Base-by-base conservation (phyloP, 2,329 filamentous ascomycete genomes). In the Knufia petricola region DNA sequence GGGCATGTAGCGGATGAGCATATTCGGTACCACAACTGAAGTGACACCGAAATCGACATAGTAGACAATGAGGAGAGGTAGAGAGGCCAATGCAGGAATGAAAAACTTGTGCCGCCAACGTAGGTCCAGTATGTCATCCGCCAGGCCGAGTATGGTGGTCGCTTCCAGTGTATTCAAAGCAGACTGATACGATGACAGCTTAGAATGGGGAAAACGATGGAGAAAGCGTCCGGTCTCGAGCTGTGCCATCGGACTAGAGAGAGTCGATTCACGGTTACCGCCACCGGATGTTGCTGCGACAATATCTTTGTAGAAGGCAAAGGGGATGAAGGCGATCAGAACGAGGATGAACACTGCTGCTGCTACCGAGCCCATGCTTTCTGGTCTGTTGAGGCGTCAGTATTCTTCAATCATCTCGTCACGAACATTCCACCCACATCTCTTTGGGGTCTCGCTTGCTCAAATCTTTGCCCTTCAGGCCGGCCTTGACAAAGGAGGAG, bases 81-180 rank as follows among this genome's bases (percentile, higher is more conserved):
- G 87, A 40, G 87, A 84, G 50, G 89, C 89, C 59, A 98, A 85
- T 50, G 87, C 92, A 4, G 92, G 92, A 59, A 98, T 95, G 72
- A 95, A 85, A 69, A 95, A 88, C 72, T 98, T 98, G 76, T 98
- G 90, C 47, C 92, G 84, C 92, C 92, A 98, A 63, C 92, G 81
- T 62, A 98, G 95, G 66, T 98, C 92, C 68, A 98, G 95, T 45
- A 95, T 78, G 68, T 98, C 92, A 68, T 98, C 92, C 56, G 87
- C 86, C 52, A 98, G 83, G 48, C 92, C 92, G 28, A 98, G 82
- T 50, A 96, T 82, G 42, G 88, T 85, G 54, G 94, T 87, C 39
- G 83, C 85, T 68, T 95, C 88, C 31, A 98, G 79, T 4, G 90
- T 94, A 57, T 95, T 83, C 61, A 96, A 85, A 53, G 89, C 92